Percentiles rank a stretch among this genome's conserved stretches.
Conservation (phyloP, 2,329 filamentous ascomycete genomes). For the Sphaerostilbella broomeana region DNA sequence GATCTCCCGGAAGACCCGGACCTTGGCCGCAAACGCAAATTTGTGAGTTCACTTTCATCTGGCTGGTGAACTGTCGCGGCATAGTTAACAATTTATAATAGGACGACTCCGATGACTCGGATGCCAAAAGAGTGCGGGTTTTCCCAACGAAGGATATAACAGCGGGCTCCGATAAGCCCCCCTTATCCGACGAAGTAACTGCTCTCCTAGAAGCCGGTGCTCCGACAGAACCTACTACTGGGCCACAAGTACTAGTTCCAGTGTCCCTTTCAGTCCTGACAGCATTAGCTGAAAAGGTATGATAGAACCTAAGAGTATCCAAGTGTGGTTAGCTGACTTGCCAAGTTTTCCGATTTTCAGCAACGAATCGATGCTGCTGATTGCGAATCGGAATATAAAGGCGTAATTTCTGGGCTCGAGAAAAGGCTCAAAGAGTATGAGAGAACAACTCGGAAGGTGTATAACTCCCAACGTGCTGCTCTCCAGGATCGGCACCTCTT, state of each 20-base stretch:
- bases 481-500: conserved; percentile 44
- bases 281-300: conserved; percentile 33
- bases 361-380: conserved; percentile 22
- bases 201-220: conserved; percentile 22
- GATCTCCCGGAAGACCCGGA: conserved; percentile 16
- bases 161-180: conserved; percentile 21
- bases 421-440: conserved; percentile 40
- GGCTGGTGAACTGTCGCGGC: neutral
- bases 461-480: conserved; percentile 42
- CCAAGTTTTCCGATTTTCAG: conserved; percentile 26
- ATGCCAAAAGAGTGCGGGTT: conserved; percentile 24
- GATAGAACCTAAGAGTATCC: too few relatives aligned
- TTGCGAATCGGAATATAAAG: conserved; percentile 31
- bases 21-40: conserved; percentile 40
- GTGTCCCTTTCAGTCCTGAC: conserved; percentile 33
- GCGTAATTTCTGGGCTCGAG: conserved; percentile 38
- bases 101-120: conserved; percentile 28
- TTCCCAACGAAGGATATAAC: conserved; percentile 17
- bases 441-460: conserved; percentile 37
- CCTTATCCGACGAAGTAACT: conserved; percentile 27
- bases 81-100: conserved; percentile 10
- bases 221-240: conserved; percentile 11
- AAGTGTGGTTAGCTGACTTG: neutral
- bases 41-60: conserved; percentile 30
- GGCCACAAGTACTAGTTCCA: conserved; percentile 19